phyloP scores from a whole-genome alignment of 2,329 filamentous ascomycete species.

The Diaporthe citri region DNA sequence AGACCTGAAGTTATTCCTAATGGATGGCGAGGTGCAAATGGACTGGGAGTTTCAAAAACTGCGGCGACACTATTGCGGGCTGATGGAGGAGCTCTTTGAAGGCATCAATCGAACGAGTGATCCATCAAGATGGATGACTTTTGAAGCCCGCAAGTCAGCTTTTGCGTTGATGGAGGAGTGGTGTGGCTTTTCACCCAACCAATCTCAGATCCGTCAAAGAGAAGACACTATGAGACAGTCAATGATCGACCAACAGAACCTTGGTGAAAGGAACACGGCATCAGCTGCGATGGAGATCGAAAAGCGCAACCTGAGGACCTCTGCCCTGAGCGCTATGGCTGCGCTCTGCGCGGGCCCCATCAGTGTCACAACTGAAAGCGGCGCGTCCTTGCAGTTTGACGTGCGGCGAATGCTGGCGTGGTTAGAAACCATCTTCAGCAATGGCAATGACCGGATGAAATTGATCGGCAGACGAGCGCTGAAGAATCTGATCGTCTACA shows the following conservation, averaged over 20 bases:
- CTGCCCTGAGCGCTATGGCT: conserved; percentile 95
- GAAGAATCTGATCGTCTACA: conserved; percentile 90
- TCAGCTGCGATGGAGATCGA: conserved; percentile 97
- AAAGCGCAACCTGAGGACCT: conserved; percentile 90
- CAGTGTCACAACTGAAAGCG: conserved; percentile 88
- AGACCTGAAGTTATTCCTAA: conserved; percentile 92
- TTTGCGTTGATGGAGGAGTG: conserved; percentile 99
- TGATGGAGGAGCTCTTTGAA: conserved; percentile 93
- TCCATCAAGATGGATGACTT: conserved; percentile 94
- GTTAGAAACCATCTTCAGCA: conserved; percentile 95
- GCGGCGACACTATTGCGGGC: conserved; percentile 91
- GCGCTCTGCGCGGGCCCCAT: conserved; percentile 89
- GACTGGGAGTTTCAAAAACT: conserved; percentile 95
- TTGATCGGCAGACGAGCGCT: conserved; percentile 88
- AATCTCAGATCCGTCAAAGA: conserved; percentile 81
- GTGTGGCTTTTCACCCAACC: conserved; percentile 97
- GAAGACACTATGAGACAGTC: conserved; percentile 91
- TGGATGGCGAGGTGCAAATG: conserved; percentile 93
- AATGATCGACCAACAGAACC: conserved; percentile 82
- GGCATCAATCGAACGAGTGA: conserved; percentile 89
- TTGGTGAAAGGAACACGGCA: conserved; percentile 80
- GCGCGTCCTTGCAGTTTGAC: conserved; percentile 90
- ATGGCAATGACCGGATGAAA: conserved; percentile 91
- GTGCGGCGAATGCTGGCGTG: conserved; percentile 92
- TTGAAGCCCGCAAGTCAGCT: conserved; percentile 93